phyloP scores from a whole-genome alignment of 495 filamentous ascomycete species.

The Penicilliopsis zonata region DNA sequence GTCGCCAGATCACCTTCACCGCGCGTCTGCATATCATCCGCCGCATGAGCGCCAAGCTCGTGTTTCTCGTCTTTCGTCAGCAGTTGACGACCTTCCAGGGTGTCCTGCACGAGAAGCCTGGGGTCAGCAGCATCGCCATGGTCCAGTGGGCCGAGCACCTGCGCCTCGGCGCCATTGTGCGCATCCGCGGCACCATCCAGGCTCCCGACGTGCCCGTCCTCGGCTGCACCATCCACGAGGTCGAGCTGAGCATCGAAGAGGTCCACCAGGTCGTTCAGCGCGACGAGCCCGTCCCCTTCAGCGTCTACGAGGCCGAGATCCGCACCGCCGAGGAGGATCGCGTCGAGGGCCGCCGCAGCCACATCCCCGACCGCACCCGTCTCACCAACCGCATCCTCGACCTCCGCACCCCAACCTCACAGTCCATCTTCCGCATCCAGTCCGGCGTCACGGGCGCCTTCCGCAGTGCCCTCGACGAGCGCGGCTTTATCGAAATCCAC shows the following conservation, averaged over 20 bases:
- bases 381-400: constrained; percentile 78
- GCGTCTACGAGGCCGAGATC: constrained; percentile 51
- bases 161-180: constrained; percentile 53
- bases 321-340: constrained; percentile 32
- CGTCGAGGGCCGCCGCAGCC: constrained; percentile 32
- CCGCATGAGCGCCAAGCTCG: constrained; percentile 79
- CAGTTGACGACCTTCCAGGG: constrained; percentile 69
- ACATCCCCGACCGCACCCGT: constrained; percentile 61
- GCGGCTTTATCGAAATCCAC: constrained; percentile 78
- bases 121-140: constrained; percentile 45
- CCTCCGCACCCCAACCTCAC: constrained; percentile 71
- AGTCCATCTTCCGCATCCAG: constrained; percentile 72
- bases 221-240: constrained; percentile 44
- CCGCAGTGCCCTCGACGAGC: constrained; percentile 55
- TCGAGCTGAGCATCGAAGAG: constrained; percentile 34
- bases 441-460: constrained; percentile 70
- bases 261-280: constrained; percentile 42
- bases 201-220: constrained; percentile 45
- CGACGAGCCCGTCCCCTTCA: constrained; percentile 49
- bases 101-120: constrained; percentile 43
- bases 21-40: constrained; percentile 75
- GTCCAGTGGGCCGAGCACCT: constrained; percentile 60
- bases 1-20: constrained; percentile 61
- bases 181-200: constrained; percentile 52
- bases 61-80: constrained; percentile 79